A percentile compares a stretch with the other conserved stretches of the same genome.
Conservation (phyloP, 371 early-diverging fungal species). For the Mycotypha africana region DNA sequence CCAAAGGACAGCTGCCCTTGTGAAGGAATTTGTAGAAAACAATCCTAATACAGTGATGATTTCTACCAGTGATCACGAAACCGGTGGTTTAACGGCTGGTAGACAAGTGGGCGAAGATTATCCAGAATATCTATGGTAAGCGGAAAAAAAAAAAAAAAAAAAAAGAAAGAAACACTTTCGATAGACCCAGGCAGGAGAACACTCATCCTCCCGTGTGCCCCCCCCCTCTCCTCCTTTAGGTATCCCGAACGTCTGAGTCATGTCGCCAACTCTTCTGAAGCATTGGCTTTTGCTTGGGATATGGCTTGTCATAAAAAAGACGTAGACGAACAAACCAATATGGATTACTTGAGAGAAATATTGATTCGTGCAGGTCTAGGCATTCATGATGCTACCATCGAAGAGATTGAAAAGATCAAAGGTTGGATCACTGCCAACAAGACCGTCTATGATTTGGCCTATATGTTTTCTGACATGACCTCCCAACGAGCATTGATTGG, state of each 20-base stretch:
- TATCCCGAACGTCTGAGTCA: conserved; percentile 66
- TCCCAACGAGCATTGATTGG: conserved; percentile 71
- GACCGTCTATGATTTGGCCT: conserved; percentile 30
- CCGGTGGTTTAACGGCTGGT: conserved; percentile 86
- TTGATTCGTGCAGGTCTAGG: conserved; percentile 62
- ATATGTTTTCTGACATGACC: conserved; percentile 62
- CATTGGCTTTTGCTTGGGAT: conserved; percentile 32
- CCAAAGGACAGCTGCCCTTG: conserved; percentile 66
- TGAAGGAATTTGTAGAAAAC: conserved; percentile 66
- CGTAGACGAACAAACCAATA: background rate
- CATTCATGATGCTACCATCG: conserved; percentile 57
- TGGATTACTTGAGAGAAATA: conserved; percentile 21
- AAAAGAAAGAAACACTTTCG: background rate
- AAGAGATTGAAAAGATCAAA: conserved; percentile 44
- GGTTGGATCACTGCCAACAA: conserved; percentile 23
- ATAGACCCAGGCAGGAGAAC: no score
- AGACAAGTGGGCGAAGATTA: conserved; percentile 62
- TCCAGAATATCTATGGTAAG: conserved; percentile 81
- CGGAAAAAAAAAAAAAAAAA: background rate
- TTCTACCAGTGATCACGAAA: conserved; percentile 91
- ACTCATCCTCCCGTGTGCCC: no score
- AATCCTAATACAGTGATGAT: conserved; percentile 83
- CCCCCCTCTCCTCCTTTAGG: conserved; percentile 12
- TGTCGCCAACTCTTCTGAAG: conserved; percentile 65
- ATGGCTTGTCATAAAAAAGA: background rate